These are phyloP conservation scores for Exophiala dermatitidis DNA, from an alignment of 2,329 filamentous ascomycete genomes.

Conservation along the genomic window DNA sequence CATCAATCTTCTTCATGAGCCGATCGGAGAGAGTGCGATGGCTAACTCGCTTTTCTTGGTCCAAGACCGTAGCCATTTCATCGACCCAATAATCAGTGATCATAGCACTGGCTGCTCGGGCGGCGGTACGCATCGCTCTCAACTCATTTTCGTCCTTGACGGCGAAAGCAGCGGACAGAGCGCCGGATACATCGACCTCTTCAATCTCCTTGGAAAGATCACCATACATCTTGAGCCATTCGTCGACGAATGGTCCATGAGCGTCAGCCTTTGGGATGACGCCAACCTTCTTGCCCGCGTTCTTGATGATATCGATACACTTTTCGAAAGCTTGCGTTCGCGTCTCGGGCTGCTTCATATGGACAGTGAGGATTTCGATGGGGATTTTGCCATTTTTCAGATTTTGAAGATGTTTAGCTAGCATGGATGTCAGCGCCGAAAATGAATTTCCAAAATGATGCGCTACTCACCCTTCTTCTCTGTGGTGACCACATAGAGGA, in stretches of 20 bases:
- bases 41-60: conserved; percentile 94
- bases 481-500: conserved; percentile 86
- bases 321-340: conserved; percentile 86
- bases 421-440: conserved; percentile 31
- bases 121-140: conserved; percentile 88
- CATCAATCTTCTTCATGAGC: conserved; percentile 85
- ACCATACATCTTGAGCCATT: conserved; percentile 81
- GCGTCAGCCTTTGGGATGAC: conserved; percentile 77
- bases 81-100: conserved; percentile 97
- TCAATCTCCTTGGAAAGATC: conserved; percentile 78
- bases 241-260: conserved; percentile 82
- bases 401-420: conserved; percentile 86
- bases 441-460: conserved; percentile 17
- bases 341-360: conserved; percentile 78
- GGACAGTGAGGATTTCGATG: conserved; percentile 78
- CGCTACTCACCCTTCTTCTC: conserved; percentile 75
- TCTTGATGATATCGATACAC: conserved; percentile 79
- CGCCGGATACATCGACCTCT: conserved; percentile 75
- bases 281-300: conserved; percentile 84
- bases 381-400: conserved; percentile 88
- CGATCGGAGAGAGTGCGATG: conserved; percentile 80
- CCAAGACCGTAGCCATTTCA: conserved; percentile 92
- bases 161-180: conserved; percentile 79
- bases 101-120: conserved; percentile 84
- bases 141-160: conserved; percentile 94